Evolutionary conservation across 257 asterid species (phyloP), one percentile per base, ranked within the genome.

Genomic region (Penstemon davidsonii): DNA sequence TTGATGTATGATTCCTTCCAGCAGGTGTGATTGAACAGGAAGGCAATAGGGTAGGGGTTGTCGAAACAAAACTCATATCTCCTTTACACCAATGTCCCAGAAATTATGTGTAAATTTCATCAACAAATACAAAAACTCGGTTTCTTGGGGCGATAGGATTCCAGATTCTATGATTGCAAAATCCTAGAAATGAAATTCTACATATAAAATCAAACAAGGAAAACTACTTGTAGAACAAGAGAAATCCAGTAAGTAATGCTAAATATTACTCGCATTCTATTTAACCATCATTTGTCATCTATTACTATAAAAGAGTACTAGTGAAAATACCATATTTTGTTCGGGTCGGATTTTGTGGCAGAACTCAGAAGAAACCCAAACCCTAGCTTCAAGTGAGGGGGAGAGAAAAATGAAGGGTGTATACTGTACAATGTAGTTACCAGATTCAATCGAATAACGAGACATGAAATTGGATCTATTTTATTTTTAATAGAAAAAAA

Each of bases 21-120:
- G 53, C 44, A 37, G 84, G 79, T 55, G 60, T 71, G 60, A 77
- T 44, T 55, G 76, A 71, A 79, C 54, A 49, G 4, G 83, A 71
- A 13, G 82, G 81, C 66, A 81, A 67, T 58, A 76, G 44, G 4
- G 78, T 49, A 15, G 90, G 78, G 73, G 76, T 65, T 40, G 84
- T 67, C 43, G 96, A 82, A 51, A 80, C 74, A 73, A 70, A 81
- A 66, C 67, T 55, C 63, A 81, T 91, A 43, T 72, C 55, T 58
- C 38, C 68, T n/a, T 12, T 36, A 19, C 53, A 64, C 44, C 61
- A 60, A 56, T 51, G 43, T 51, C 11, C 52, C 56, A 40, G 58
- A 36, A 64, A 18, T 55, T 39, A 43, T 8, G 52, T 1, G 18
- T 41, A 12, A 37, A 45, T 61, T 64, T 46, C 55, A 40, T 33